These are phyloP conservation scores for Globisporangium irregulare DNA, from an alignment of 352 stramenopile species.

Conservation along the genomic window DNA sequence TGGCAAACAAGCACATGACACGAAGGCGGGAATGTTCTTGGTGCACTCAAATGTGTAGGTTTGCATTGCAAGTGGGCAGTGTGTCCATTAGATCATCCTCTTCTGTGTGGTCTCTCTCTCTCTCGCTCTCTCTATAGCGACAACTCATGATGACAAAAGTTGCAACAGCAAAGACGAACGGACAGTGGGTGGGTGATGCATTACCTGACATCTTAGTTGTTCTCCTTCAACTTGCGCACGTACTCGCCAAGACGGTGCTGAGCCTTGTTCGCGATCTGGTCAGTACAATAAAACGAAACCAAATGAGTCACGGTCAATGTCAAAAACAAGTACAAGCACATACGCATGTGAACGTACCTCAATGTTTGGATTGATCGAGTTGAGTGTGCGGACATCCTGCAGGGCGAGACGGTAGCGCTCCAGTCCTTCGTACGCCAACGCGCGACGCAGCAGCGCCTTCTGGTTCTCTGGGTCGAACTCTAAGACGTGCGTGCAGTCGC, in stretches of 20 bases:
- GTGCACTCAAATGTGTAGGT: conserved; percentile 1
- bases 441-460: conserved; percentile 93
- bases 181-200: background rate
- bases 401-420: conserved; percentile 91
- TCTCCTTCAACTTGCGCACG: conserved; percentile 85
- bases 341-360: conserved; percentile 40
- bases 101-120: background rate
- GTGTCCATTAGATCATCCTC: conserved; percentile 3
- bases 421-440: conserved; percentile 93
- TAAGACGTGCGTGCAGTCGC: conserved; percentile 93
- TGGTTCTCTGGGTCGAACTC: conserved; percentile 94
- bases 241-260: conserved; percentile 88
- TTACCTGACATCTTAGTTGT: conserved; percentile 36
- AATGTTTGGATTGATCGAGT: conserved; percentile 86
- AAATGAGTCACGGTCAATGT: background rate
- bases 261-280: conserved; percentile 83
- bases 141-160: background rate
- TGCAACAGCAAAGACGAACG: conserved; percentile 2
- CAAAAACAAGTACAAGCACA: too few relatives aligned
- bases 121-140: conserved; percentile 2
- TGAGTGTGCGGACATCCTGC: conserved; percentile 83
- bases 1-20: background rate
- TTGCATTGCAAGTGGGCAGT: conserved; percentile 6
- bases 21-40: background rate
- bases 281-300: background rate